Conservation (phyloP, 2,329 filamentous ascomycete genomes). For the Stylonectria norvegica region DNA sequence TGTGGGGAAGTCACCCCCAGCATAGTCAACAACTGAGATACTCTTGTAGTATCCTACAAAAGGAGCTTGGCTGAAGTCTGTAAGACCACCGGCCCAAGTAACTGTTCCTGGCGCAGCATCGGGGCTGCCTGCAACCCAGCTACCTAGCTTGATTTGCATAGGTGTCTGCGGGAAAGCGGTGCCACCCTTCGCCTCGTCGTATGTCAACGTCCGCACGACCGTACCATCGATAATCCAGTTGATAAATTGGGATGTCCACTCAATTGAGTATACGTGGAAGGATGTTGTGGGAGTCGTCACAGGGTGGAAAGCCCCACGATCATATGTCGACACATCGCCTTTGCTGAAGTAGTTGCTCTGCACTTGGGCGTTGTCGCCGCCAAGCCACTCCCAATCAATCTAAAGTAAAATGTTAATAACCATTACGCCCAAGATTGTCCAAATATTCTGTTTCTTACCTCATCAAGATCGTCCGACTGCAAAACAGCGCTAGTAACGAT, state of each 20-base stretch:
- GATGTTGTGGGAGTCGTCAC: constrained; percentile 46
- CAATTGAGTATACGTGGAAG: constrained; percentile 63
- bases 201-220: constrained; percentile 58
- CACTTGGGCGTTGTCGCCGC: constrained; percentile 62
- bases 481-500: constrained; percentile 75
- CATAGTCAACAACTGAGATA: constrained; percentile 43
- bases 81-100: constrained; percentile 59
- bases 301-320: constrained; percentile 57
- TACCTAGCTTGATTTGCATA: constrained; percentile 66
- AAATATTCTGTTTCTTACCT: constrained; percentile 7
- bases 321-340: constrained; percentile 62
- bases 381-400: constrained; percentile 83
- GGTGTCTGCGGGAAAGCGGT: constrained; percentile 67
- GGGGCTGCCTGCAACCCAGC: constrained; percentile 58
- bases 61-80: constrained; percentile 42
- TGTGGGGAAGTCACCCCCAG: constrained; percentile 33
- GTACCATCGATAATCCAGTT: constrained; percentile 63
- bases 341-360: constrained; percentile 83
- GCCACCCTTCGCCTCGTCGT: constrained; percentile 55
- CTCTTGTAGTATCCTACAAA: constrained; percentile 45
- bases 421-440: accelerated
- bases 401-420: constrained; percentile 31
- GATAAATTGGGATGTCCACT: constrained; percentile 63
- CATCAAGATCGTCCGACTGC: constrained; percentile 72
- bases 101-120: constrained; percentile 67